A percentile compares a stretch with the other conserved stretches of the same genome.
Evolutionary conservation across 495 filamentous ascomycete genomes (phyloP).

Genomic region (Trichoderma parareesei): DNA sequence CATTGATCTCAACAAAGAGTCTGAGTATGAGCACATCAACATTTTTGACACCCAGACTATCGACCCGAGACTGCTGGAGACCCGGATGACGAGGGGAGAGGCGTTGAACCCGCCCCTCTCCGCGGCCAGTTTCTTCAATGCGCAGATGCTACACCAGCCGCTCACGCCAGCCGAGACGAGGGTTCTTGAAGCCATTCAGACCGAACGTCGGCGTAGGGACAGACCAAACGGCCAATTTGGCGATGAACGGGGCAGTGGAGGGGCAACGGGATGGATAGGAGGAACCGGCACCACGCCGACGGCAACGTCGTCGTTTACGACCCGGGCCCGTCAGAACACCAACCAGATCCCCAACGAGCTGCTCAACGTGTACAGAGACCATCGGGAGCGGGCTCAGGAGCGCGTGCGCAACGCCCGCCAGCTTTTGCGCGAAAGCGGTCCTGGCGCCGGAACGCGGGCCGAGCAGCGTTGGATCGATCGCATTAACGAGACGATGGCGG

Average conservation of each 20-base stretch:
- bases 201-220: constrained; percentile 39
- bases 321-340: constrained; percentile 11
- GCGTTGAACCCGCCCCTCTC: background rate
- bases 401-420: constrained; percentile 7
- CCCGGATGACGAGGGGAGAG: constrained; percentile 23
- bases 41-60: constrained; percentile 39
- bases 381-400: constrained; percentile 17
- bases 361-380: constrained; percentile 16
- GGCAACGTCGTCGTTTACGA: constrained; percentile 7
- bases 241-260: constrained; percentile 11
- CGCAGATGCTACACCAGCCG: constrained; percentile 19
- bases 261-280: constrained; percentile 15
- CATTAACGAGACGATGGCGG: constrained; percentile 3
- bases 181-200: constrained; percentile 40
- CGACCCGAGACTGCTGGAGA: constrained; percentile 39
- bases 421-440: background rate
- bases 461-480: constrained; percentile 10
- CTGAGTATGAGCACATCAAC: constrained; percentile 43
- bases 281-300: constrained; percentile 7
- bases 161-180: constrained; percentile 38
- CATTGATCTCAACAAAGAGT: constrained; percentile 52
- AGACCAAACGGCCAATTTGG: background rate
- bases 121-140: background rate
- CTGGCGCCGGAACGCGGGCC: background rate
- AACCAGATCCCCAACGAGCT: background rate